Evolutionary conservation across 225 moss, liverwort and hornwort genomes (phyloP).

Genomic region (Straminergon stramineum): DNA sequence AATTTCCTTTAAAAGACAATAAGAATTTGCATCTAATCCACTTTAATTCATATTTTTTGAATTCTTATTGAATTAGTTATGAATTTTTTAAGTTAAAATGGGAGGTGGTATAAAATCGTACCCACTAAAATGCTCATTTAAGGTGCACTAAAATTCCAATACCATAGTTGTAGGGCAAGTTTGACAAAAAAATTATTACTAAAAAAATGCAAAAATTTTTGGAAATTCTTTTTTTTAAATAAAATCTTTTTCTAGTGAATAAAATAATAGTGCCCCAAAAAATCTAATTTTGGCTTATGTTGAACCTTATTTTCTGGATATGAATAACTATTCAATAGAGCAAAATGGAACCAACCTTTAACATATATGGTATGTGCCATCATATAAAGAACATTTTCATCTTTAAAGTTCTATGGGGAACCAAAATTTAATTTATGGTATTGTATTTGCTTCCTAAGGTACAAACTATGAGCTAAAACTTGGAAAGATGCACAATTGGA

Average conservation of each 20-base stretch:
- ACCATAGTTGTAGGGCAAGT: rapidly evolving
- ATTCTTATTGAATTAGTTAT: neutral
- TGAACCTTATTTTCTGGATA: rapidly evolving
- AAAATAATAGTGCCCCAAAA: no score
- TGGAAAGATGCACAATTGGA: neutral
- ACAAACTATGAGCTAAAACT: neutral
- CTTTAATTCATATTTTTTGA: neutral
- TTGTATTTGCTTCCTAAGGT: neutral
- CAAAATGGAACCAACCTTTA: rapidly evolving
- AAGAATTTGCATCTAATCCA: neutral
- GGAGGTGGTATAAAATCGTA: no score
- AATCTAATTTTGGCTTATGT: neutral
- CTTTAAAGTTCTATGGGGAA: rapidly evolving
- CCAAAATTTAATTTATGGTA: neutral
- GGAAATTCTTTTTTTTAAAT: neutral
- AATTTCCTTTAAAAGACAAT: no score
- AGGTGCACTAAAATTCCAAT: neutral
- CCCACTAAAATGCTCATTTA: neutral
- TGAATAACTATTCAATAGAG: neutral
- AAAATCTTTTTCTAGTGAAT: neutral
- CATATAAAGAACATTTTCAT: rapidly evolving
- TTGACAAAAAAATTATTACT: neutral
- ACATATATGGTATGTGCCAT: rapidly evolving
- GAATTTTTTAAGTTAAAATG: neutral
- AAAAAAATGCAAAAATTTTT: rapidly evolving